A percentile compares a stretch with the other conserved stretches of the same genome.
phyloP scores from a whole-genome alignment of 1,139 yeast genomes.

The Yamadazyma sp. region DNA sequence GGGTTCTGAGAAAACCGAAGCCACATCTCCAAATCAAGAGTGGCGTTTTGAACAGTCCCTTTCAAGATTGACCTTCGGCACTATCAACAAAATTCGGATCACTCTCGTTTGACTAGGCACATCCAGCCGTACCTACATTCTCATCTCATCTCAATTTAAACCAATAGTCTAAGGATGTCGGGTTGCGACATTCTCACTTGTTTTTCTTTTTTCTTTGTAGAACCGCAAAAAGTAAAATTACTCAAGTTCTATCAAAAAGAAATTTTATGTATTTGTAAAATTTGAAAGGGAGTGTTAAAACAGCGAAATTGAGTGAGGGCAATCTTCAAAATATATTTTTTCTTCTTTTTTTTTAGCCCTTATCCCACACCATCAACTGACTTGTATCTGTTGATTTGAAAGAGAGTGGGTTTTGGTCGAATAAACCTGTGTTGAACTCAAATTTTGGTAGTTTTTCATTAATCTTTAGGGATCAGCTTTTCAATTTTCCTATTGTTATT shows the following conservation, averaged over 20 bases:
- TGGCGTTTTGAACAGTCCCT: too few species aligned
- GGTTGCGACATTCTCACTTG: not conserved
- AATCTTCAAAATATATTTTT: not conserved
- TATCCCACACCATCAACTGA: not conserved
- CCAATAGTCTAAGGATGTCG: too few species aligned
- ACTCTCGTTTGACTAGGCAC: too few species aligned
- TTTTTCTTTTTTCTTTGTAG: not conserved
- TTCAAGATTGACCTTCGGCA: too few species aligned
- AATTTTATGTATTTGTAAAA: not conserved
- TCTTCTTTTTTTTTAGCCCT: not conserved
- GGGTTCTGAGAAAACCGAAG: too few species aligned
- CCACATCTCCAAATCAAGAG: too few species aligned
- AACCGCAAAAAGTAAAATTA: not conserved
- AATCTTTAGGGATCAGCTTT: not conserved
- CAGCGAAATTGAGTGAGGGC: slow-evolving; percentile 2
- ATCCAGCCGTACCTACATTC: too few species aligned
- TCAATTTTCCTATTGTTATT: not conserved
- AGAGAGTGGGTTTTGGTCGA: too few species aligned
- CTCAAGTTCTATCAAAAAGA: not conserved
- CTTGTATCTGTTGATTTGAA: not conserved
- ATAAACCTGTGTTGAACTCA: not conserved
- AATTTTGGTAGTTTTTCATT: too few species aligned
- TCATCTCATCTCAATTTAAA: too few species aligned
- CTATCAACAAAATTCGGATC: too few species aligned
- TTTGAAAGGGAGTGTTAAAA: not conserved